Evolutionary conservation across 2,329 filamentous ascomycete genomes (phyloP).

Genomic region (Davidsoniella australis): DNA sequence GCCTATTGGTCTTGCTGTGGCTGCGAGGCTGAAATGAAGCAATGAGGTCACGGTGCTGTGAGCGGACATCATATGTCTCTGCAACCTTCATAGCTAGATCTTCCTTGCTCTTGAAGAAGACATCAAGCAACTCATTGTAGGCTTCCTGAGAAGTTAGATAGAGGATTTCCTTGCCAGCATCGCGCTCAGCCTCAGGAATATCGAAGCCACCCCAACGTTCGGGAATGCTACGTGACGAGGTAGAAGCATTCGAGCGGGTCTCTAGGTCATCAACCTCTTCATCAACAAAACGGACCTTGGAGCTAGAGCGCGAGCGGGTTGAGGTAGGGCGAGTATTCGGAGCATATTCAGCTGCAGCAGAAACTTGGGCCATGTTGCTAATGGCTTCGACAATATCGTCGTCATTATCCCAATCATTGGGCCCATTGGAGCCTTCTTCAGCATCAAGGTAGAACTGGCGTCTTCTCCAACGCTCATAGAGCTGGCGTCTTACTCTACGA

Average conservation of each 20-base stretch:
- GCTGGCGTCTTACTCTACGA: conserved; percentile 27
- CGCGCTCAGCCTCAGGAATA: conserved; percentile 61
- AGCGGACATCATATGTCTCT: conserved; percentile 43
- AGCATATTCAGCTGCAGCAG: conserved; percentile 14
- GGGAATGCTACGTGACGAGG: conserved; percentile 53
- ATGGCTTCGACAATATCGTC: conserved; percentile 35
- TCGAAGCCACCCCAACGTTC: conserved; percentile 69
- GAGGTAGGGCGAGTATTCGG: conserved; percentile 24
- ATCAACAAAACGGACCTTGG: conserved; percentile 62
- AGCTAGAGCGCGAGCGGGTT: conserved; percentile 53
- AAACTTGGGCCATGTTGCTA: conserved; percentile 17
- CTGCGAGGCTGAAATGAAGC: conserved; percentile 20
- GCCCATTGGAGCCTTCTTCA: conserved; percentile 54
- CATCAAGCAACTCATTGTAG: conserved; percentile 81
- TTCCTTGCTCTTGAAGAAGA: conserved; percentile 68
- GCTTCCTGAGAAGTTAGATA: conserved; percentile 86
- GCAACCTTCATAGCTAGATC: conserved; percentile 53
- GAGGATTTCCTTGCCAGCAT: conserved; percentile 73
- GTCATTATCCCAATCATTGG: conserved; percentile 44
- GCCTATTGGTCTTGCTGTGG: background rate
- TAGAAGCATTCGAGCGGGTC: conserved; percentile 52
- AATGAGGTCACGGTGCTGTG: conserved; percentile 35
- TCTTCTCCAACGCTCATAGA: conserved; percentile 59
- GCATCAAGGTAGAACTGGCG: conserved; percentile 71
- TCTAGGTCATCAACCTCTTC: conserved; percentile 47